Evolutionary conservation across 2,329 filamentous ascomycete genomes (phyloP), one percentile per base, ranked within the genome.

Genomic region (Chaetomium sp.): DNA sequence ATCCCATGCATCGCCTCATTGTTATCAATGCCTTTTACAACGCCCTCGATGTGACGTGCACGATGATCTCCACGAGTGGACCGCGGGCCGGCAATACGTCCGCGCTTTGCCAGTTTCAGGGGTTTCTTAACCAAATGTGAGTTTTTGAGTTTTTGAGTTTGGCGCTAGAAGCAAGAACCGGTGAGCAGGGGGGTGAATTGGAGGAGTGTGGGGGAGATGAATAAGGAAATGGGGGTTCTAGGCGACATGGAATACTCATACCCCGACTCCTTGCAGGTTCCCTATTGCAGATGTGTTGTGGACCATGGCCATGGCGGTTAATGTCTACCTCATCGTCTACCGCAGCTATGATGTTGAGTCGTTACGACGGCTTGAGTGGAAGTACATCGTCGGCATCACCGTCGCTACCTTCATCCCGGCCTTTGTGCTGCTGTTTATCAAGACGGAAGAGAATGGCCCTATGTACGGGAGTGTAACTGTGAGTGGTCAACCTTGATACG

Each of bases 21-120:
- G 66, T 72, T 43, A 68, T 70, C 59, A 72, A 71, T 59, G 65
- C 70, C 19, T 68, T 71, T 46, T 72, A 66, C 61, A 72, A 71
- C 45, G 52, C 67, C 7, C 64, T 71, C 53, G 71, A 73, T 53
- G 69, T 71, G 19, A 65, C 67, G 6, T 70, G 67, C 32, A 72
- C 70, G 1, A 70, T 71, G 67, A 72, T 72, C 19, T 72, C 71
- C 0, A 65, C 69, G 27, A 68, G 65, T 58, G 71, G 71, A 8
- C 70, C 69, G 2, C 56, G 54, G 6, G 68, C 68, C 0, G 70
- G 71, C 1, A 61, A 70, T 48, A 35, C 52, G 7, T 70, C 70
- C 2, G 61, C 66, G 0, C 42, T 72, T 35, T 72, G 70, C 53
- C 67, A 69, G 55, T 72, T 72, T 43, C 70, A 72, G 58, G 70